These are phyloP conservation scores for Hymenoscyphus linearis DNA, from an alignment of 2,329 filamentous ascomycete species.

Conservation along the genomic window DNA sequence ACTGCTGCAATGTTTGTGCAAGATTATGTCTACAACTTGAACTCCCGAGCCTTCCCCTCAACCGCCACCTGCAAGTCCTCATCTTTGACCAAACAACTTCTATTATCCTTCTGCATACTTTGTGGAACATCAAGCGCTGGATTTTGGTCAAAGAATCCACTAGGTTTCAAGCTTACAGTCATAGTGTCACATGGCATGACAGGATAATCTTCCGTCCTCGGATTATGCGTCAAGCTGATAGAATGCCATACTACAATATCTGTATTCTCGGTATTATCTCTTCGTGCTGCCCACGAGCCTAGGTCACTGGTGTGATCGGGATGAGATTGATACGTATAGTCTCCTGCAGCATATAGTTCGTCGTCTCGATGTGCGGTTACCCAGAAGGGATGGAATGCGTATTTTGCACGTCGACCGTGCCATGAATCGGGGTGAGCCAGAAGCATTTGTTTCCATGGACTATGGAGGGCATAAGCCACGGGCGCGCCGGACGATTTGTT, in stretches of 20 bases:
- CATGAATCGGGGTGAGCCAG: conserved; percentile 73
- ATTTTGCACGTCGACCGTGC: conserved; percentile 86
- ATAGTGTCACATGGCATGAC: conserved; percentile 83
- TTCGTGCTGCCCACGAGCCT: conserved; percentile 69
- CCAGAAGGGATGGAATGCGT: conserved; percentile 79
- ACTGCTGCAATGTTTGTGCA: neutral
- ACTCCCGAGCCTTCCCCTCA: neutral
- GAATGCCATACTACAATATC: conserved; percentile 87
- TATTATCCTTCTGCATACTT: conserved; percentile 21
- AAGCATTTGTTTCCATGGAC: conserved; percentile 69
- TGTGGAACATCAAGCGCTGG: conserved; percentile 42
- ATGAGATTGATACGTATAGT: conserved; percentile 33
- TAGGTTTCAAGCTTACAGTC: conserved; percentile 54
- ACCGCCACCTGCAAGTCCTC: conserved; percentile 8
- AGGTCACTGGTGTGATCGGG: conserved; percentile 19
- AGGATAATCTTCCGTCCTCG: conserved; percentile 80
- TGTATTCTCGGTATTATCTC: conserved; percentile 82
- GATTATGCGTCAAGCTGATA: conserved; percentile 83
- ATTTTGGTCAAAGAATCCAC: conserved; percentile 46
- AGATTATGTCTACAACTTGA: neutral
- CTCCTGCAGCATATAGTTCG: conserved; percentile 32
- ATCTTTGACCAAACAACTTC: conserved; percentile 17
- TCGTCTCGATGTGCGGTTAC: conserved; percentile 72
- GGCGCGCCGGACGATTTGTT: conserved; percentile 82
- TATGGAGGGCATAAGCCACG: conserved; percentile 80